Percentiles rank a stretch among this genome's conserved stretches.
phyloP scores from a whole-genome alignment of 331 rosid species.

The Cydonia oblonga region DNA sequence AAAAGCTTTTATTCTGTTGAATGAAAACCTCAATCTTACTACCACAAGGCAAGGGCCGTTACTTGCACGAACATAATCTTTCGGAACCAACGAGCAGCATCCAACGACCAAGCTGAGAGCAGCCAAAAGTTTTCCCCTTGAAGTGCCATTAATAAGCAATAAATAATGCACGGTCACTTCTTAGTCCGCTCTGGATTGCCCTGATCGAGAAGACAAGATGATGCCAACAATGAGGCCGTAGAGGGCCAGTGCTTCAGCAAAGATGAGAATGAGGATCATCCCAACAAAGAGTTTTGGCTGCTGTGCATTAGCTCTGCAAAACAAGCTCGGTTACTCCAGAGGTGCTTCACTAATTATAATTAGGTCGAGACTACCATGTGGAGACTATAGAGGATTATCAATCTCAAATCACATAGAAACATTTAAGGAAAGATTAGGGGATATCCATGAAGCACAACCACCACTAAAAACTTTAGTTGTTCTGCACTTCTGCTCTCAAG shows the following conservation, averaged over 20 bases:
- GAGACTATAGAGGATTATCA: not conserved
- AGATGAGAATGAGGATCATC: slow-evolving; percentile 79
- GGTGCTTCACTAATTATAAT: not conserved
- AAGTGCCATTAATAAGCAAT: slow-evolving; percentile 15
- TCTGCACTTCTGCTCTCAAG: not conserved
- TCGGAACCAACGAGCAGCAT: slow-evolving; percentile 16
- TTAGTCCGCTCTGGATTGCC: slow-evolving; percentile 87
- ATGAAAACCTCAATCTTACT: slow-evolving; percentile 25
- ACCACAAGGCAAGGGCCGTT: slow-evolving; percentile 24
- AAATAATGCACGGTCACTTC: slow-evolving; percentile 24
- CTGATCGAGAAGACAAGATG: slow-evolving; percentile 77
- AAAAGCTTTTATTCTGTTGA: slow-evolving; percentile 39
- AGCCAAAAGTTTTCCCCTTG: slow-evolving; percentile 21
- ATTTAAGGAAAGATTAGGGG: not conserved
- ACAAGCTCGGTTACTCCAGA: not conserved
- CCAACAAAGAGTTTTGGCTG: slow-evolving; percentile 84
- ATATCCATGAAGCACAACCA: not conserved
- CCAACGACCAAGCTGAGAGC: slow-evolving; percentile 21
- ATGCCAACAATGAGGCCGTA: slow-evolving; percentile 83
- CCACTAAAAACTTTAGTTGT: not conserved
- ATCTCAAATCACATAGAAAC: not conserved
- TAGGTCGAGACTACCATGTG: not conserved
- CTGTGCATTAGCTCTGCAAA: slow-evolving; percentile 80
- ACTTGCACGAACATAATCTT: slow-evolving; percentile 14
- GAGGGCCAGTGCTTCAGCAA: slow-evolving; percentile 75